A percentile compares a stretch with the other conserved stretches of the same genome.
phyloP scores from a whole-genome alignment of 768 basidiomycete genomes.

The Lanmaoa rubissima region DNA sequence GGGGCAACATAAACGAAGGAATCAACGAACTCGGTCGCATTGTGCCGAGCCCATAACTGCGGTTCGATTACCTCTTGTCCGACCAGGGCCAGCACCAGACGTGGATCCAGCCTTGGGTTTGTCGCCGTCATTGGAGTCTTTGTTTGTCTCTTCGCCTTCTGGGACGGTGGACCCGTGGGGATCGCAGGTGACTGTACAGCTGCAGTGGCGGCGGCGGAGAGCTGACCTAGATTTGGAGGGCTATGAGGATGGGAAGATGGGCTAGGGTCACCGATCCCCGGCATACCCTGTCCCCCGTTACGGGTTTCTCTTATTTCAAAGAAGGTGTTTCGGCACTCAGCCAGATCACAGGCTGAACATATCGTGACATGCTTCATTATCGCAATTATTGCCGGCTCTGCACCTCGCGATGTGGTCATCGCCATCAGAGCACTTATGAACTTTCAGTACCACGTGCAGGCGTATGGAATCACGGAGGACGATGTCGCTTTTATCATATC shows the following conservation, averaged over 20 bases:
- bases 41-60: constrained; percentile 76
- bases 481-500: too few species aligned
- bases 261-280: constrained; percentile 62
- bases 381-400: too few species aligned
- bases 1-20: constrained; percentile 95
- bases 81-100: constrained; percentile 33
- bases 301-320: too few species aligned
- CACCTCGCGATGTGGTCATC: too few species aligned
- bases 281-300: constrained; percentile 35
- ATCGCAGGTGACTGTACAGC: constrained; percentile 42
- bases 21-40: constrained; percentile 90
- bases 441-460: too few species aligned
- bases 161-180: constrained; percentile 14
- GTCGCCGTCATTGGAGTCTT: constrained; percentile 30
- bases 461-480: too few species aligned
- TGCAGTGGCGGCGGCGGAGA: constrained; percentile 44
- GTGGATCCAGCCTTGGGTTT: constrained; percentile 26
- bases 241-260: constrained; percentile 73
- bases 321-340: too few species aligned
- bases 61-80: constrained; percentile 51
- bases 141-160: constrained; percentile 21
- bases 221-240: constrained; percentile 60
- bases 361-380: too few species aligned
- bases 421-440: too few species aligned
- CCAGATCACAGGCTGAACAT: too few species aligned